Evolutionary conservation across 371 early-diverging fungal genomes (phyloP), one percentile per base, ranked within the genome.

Genomic region (Batkoa obscura): DNA sequence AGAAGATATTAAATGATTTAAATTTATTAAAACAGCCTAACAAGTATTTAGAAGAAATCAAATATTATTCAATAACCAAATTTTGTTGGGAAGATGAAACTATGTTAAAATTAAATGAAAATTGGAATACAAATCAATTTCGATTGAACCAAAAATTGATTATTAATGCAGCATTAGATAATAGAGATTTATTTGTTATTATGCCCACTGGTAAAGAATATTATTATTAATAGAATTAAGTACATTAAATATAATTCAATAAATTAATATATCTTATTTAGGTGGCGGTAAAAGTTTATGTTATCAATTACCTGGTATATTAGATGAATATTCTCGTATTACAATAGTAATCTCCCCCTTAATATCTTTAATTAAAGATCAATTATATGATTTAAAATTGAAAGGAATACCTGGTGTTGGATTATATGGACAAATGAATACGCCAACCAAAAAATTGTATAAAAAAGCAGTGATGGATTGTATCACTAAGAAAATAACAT

Each of bases 251-350:
- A 23, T 23, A 23, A 23, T 23, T 23, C 23, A 23, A 23, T 50
- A 31, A 31, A 50, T 31, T 53, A 13, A 38, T 37, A 9, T 35
- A 39, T 39, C 13, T 32, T 4, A 15, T 53, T 53, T 53, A 53
- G 53, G 99, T 38, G 99, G 99, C 0, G 99, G 99, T 4, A 99
- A 99, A 68, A 86, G 87, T 64, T 66, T 99, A 34, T 99, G 99
- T 64, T 99, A 94, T 67, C 98, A 98, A 65, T 72, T 99, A 23
- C 99, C 99, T 2, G 94, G 98, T 3, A 62, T 86, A 10, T 64
- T 91, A 30, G 37, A 62, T 15, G 23, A 33, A 4, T 10, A 17
- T 5, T 17, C 6, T 8, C 64, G 60, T 8, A 71, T 99, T 0
- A 95, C 98, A 0, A 68, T 99, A 52, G 98, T 99, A 6, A 79